A percentile compares a stretch with the other conserved stretches of the same genome.
Evolutionary conservation across 106 monocot genomes (phyloP).

Genomic region (Posidonia australis): DNA sequence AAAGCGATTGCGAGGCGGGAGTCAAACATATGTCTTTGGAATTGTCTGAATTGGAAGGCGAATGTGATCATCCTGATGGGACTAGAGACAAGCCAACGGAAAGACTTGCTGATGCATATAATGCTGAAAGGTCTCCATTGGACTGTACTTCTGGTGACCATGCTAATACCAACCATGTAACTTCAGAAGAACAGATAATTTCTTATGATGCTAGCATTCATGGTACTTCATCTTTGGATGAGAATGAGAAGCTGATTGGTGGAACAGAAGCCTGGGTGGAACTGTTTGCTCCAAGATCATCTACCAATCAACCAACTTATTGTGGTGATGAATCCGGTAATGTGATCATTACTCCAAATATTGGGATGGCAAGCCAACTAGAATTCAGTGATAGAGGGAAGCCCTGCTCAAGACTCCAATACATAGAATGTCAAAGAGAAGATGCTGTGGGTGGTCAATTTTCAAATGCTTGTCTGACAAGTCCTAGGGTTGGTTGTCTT

Average conservation of each 20-base stretch:
- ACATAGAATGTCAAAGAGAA: conserved; percentile 8
- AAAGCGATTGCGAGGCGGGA: neutral
- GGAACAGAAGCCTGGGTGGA: conserved; percentile 11
- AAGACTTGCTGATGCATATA: neutral
- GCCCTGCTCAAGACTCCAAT: neutral
- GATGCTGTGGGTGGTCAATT: conserved; percentile 3
- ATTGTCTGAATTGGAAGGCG: conserved; percentile 2
- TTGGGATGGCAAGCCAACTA: conserved; percentile 8
- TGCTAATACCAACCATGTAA: neutral
- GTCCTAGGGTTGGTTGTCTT: conserved; percentile 16
- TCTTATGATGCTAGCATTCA: conserved; percentile 1
- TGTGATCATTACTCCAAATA: conserved; percentile 4
- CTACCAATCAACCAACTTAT: conserved; percentile 1
- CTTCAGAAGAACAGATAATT: conserved; percentile 4
- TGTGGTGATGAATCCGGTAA: conserved; percentile 1
- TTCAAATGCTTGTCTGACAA: conserved; percentile 38
- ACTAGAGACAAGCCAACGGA: conserved; percentile 2
- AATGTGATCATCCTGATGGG: conserved; percentile 2
- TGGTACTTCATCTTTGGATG: neutral
- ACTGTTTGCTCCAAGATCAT: conserved; percentile 5
- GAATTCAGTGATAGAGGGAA: neutral
- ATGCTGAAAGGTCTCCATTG: neutral
- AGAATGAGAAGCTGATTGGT: conserved; percentile 3
- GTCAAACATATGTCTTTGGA: neutral
- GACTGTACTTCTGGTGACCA: neutral